Percentiles rank a stretch among this genome's conserved stretches.
phyloP scores from a whole-genome alignment of 169 alveolate species.

The Cryptosporidium muris region DNA sequence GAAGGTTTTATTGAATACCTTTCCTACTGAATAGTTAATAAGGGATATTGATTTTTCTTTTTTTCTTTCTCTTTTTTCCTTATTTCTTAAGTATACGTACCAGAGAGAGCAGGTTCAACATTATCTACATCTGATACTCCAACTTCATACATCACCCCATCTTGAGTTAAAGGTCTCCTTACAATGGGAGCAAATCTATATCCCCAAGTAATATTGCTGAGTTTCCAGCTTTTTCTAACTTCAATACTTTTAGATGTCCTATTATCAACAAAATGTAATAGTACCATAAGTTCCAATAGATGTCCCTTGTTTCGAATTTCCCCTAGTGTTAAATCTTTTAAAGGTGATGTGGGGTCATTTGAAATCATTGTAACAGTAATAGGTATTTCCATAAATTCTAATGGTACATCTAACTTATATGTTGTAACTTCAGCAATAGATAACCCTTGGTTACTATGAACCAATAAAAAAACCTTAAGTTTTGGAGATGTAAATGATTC shows the following conservation, averaged over 20 bases:
- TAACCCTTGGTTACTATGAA: conserved; percentile 62
- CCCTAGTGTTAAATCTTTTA: conserved; percentile 70
- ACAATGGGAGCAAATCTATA: conserved; percentile 60
- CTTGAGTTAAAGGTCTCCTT: conserved; percentile 27
- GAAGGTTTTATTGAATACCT: too few relatives aligned
- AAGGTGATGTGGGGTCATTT: conserved; percentile 71
- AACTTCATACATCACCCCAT: conserved; percentile 49
- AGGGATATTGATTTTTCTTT: neutral
- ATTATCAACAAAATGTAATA: conserved; percentile 75
- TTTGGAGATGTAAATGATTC: conserved; percentile 74
- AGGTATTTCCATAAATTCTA: conserved; percentile 77
- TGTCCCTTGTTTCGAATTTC: conserved; percentile 73
- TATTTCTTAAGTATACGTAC: neutral
- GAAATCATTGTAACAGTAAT: conserved; percentile 74
- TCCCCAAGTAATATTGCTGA: conserved; percentile 50
- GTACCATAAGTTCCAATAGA: conserved; percentile 73
- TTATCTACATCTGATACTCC: conserved; percentile 53
- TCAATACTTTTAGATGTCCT: conserved; percentile 76
- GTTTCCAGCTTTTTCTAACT: conserved; percentile 73
- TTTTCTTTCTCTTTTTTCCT: neutral
- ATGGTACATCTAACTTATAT: conserved; percentile 75
- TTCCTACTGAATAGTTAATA: too few relatives aligned
- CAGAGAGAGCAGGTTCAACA: conserved; percentile 53
- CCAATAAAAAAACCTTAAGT: conserved; percentile 71
- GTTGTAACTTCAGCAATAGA: conserved; percentile 72